These are phyloP conservation scores for Clarireedia paspali DNA, from an alignment of 2,329 filamentous ascomycete species.

Conservation along the genomic window DNA sequence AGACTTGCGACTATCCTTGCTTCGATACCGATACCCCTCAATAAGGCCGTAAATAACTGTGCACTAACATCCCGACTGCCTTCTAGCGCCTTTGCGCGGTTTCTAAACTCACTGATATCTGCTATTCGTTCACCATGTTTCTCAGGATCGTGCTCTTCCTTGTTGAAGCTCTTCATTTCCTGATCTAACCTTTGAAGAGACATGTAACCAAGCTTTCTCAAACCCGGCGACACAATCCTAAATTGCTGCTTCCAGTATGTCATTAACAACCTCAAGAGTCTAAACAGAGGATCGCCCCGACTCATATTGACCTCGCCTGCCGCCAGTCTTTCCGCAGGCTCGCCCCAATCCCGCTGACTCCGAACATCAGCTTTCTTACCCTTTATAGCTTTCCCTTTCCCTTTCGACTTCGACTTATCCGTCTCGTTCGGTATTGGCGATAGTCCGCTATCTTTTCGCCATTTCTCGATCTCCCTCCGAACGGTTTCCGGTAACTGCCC, in stretches of 20 bases:
- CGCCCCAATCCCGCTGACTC: slow-evolving; percentile 61
- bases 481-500: slow-evolving; percentile 60
- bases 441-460: slow-evolving; percentile 61
- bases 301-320: slow-evolving; percentile 68
- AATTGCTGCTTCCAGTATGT: slow-evolving; percentile 88
- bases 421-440: slow-evolving; percentile 35
- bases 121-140: slow-evolving; percentile 70
- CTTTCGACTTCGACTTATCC: slow-evolving; percentile 30
- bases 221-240: slow-evolving; percentile 63
- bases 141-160: slow-evolving; percentile 51
- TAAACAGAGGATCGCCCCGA: slow-evolving; percentile 71
- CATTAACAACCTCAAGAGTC: slow-evolving; percentile 67
- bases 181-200: slow-evolving; percentile 65
- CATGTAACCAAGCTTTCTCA: slow-evolving; percentile 89
- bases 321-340: slow-evolving; percentile 61
- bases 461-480: slow-evolving; percentile 61
- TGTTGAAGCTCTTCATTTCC: slow-evolving; percentile 63
- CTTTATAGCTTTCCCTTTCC: slow-evolving; percentile 30
- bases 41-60: slow-evolving; percentile 80
- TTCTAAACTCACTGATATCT: slow-evolving; percentile 59
- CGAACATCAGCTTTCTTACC: slow-evolving; percentile 32
- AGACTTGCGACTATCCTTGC: slow-evolving; percentile 76
- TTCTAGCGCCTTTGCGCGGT: slow-evolving; percentile 58
- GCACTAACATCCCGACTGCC: slow-evolving; percentile 84
- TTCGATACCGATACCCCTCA: slow-evolving; percentile 75